A percentile compares a stretch with the other conserved stretches of the same genome.
phyloP scores from a whole-genome alignment of 2,329 filamentous ascomycete genomes.

The Emmonsiellopsis sp. region DNA sequence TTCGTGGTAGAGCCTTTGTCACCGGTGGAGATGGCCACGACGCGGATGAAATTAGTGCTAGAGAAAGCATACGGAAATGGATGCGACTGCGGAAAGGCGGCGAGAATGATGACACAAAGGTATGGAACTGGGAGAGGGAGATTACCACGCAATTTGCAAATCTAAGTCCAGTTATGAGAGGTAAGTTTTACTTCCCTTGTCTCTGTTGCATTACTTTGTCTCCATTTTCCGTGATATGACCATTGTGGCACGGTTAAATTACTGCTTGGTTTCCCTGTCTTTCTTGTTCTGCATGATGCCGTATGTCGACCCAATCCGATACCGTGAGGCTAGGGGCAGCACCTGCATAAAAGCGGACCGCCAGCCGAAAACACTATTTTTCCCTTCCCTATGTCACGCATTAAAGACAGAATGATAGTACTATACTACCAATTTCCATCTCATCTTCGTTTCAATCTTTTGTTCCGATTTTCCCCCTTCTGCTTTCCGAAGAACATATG shows the following conservation, averaged over 20 bases:
- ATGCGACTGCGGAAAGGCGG: conserved; percentile 36
- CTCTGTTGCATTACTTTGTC: background rate
- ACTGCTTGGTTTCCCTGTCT: no score
- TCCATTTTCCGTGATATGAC: background rate
- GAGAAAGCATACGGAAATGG: conserved; percentile 53
- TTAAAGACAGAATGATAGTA: background rate
- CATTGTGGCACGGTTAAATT: background rate
- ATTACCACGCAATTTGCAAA: conserved; percentile 87
- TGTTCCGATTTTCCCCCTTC: background rate
- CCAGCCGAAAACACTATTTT: no score
- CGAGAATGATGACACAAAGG: conserved; percentile 22
- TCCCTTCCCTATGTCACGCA: background rate
- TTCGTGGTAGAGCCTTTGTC: conserved; percentile 68
- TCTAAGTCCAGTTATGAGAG: conserved; percentile 68
- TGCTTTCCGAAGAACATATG: background rate
- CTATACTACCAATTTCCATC: background rate
- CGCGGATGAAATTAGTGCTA: conserved; percentile 35
- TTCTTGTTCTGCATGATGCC: no score
- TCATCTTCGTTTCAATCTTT: background rate
- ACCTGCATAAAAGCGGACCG: no score
- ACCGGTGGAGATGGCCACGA: conserved; percentile 59
- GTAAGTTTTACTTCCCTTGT: conserved; percentile 26
- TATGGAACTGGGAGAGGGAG: conserved; percentile 73
- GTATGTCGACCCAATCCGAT: no score
- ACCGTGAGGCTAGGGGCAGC: no score